Base-by-base conservation (phyloP, 2,329 filamentous ascomycete species). In the Huntiella decipiens region DNA sequence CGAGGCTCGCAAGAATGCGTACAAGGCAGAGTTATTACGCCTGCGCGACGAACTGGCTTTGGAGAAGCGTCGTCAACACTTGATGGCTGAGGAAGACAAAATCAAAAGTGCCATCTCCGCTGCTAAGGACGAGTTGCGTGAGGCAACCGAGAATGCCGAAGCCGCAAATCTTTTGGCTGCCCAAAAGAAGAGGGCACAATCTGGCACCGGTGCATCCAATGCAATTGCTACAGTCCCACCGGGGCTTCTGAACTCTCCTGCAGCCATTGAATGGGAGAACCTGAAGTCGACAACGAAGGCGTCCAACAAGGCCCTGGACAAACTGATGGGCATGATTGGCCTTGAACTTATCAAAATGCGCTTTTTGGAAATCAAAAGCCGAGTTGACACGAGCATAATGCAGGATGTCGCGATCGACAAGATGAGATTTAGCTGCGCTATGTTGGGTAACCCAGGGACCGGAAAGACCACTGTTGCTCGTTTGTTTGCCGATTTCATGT, bases 381-480 rank as follows among this genome's bases (percentile, higher is more conserved):
- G 66, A 38, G 66, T 84, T 0, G 79, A 86, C 35, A 72, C 67
- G 0, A 59, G 65, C 0, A 53, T 75, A 0, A 65, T 75, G 0
- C 81, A 85, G 55, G 61, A 62, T 0, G 59, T 72, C 0, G 65
- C 73, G 1, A 56, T 81, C 0, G 62, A 59, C 1, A 59, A 63
- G 0, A 76, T 84, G 50, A 63, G 82, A 1, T 75, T 79, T 44
- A 71, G 45, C 41, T 49, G 44, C 22, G 32, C 38, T 12, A 58
- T 87, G 3, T 60, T 86, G 0, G 82, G 82, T 0, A 87, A 86
- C 53, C 81, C 82, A 0, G 82, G 82, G 3, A 86, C 81, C 47
- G 79, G 78, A 71, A 86, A 86, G 62, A 88, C 82, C 0, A 87
- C 82, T 0, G 76, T 87, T 0, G 82, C 82, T 0, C 67, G 81